A percentile compares a stretch with the other conserved stretches of the same genome.
Conservation (phyloP, 2,329 filamentous ascomycete species). For the Lachnellula suecica region DNA sequence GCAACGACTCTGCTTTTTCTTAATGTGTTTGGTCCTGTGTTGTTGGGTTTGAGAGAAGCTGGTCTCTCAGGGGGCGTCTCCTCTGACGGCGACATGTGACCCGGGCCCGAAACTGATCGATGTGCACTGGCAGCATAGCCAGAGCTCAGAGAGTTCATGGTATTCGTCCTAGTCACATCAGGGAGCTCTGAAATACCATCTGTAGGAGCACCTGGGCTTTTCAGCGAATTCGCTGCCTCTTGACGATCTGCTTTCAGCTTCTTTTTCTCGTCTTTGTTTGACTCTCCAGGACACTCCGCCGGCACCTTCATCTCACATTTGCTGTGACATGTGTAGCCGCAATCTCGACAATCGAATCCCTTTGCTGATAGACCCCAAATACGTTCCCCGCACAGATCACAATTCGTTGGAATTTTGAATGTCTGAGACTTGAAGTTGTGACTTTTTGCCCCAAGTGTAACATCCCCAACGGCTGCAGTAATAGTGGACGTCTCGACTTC, state of each 20-base stretch:
- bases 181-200: constrained; percentile 62
- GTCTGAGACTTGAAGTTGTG: constrained; percentile 99
- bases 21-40: constrained; percentile 21
- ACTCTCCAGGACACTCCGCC: constrained; percentile 90
- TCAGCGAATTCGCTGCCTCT: constrained; percentile 61
- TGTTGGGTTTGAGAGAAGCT: constrained; percentile 23
- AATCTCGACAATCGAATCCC: constrained; percentile 93
- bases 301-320: constrained; percentile 99
- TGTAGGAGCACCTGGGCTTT: constrained; percentile 31
- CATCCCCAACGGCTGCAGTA: constrained; percentile 84
- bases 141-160: constrained; percentile 86
- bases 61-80: constrained; percentile 44
- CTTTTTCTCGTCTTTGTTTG: constrained; percentile 93
- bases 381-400: constrained; percentile 91
- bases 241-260: constrained; percentile 87
- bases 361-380: constrained; percentile 98
- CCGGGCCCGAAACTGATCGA: constrained; percentile 67
- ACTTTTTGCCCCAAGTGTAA: constrained; percentile 88
- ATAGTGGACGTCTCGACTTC: constrained; percentile 95
- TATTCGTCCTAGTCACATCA: constrained; percentile 72
- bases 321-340: constrained; percentile 96
- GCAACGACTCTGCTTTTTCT: constrained; percentile 76
- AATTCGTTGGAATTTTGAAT: constrained; percentile 98
- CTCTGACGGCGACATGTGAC: constrained; percentile 48
- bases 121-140: constrained; percentile 80